These are phyloP conservation scores for Cyanodermella asteris DNA, from an alignment of 2,329 filamentous ascomycete species.

Conservation along the genomic window DNA sequence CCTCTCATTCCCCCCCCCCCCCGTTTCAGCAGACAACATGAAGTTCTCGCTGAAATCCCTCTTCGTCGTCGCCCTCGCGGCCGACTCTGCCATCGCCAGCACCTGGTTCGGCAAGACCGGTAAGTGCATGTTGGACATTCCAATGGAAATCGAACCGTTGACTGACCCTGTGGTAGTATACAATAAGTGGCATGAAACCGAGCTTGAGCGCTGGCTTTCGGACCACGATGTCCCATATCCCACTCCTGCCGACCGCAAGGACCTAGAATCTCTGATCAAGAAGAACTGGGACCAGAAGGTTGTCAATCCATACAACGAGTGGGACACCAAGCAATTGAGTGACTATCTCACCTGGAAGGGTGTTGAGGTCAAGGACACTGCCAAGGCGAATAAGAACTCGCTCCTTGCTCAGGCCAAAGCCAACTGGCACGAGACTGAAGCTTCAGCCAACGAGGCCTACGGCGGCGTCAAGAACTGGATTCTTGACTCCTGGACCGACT, in stretches of 20 bases:
- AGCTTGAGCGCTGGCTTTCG: constrained; percentile 89
- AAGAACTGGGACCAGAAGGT: constrained; percentile 71
- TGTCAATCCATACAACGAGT: constrained; percentile 51
- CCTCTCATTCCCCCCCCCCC: neutral
- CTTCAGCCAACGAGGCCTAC: constrained; percentile 52
- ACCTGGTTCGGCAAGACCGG: constrained; percentile 71
- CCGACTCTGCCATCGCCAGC: constrained; percentile 47
- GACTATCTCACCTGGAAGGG: constrained; percentile 51
- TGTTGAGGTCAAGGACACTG: constrained; percentile 42
- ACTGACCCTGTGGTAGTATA: constrained; percentile 39
- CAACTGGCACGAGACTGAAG: constrained; percentile 59
- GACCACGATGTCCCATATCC: constrained; percentile 84
- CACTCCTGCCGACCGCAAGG: constrained; percentile 74
- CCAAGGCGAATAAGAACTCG: constrained; percentile 45
- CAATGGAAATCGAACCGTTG: neutral
- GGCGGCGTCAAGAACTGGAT: constrained; percentile 68
- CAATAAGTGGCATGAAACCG: constrained; percentile 97
- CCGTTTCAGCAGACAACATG: no score
- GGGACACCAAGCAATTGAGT: constrained; percentile 48
- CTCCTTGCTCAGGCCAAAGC: constrained; percentile 47
- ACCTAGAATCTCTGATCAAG: constrained; percentile 77
- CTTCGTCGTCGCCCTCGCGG: constrained; percentile 49
- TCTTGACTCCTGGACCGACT: constrained; percentile 86
- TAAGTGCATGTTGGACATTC: constrained; percentile 25
- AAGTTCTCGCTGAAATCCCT: constrained; percentile 48